A percentile compares a stretch with the other conserved stretches of the same genome.
These are phyloP conservation scores for Blastomyces gilchristii DNA, from an alignment of 2,329 filamentous ascomycete species.

Conservation along the genomic window DNA sequence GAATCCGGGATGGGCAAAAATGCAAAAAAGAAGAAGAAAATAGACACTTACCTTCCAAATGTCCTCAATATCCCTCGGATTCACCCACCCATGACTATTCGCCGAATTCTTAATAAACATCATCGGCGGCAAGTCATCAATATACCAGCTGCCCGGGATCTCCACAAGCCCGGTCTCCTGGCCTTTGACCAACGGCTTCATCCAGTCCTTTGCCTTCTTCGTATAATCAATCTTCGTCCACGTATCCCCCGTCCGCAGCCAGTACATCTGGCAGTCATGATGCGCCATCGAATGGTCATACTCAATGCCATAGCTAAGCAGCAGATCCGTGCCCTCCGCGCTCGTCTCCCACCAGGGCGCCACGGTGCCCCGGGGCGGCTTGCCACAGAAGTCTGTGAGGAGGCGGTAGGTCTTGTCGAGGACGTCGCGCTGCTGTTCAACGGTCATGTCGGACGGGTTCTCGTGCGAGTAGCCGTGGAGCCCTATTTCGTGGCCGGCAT, in stretches of 20 bases:
- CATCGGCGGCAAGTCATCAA: constrained; percentile 37
- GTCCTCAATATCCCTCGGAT: constrained; percentile 47
- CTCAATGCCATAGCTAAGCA: constrained; percentile 36
- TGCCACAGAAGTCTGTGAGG: constrained; percentile 63
- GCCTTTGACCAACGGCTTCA: constrained; percentile 41
- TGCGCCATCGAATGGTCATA: constrained; percentile 39
- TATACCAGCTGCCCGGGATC: constrained; percentile 38
- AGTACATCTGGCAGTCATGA: constrained; percentile 38
- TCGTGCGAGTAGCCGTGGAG: constrained; percentile 66
- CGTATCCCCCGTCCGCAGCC: constrained; percentile 34
- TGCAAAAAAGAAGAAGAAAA: neutral
- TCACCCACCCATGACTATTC: constrained; percentile 50
- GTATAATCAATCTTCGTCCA: constrained; percentile 38
- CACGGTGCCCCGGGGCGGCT: constrained; percentile 61
- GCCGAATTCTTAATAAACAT: constrained; percentile 39
- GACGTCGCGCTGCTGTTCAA: constrained; percentile 66
- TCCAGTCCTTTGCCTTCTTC: constrained; percentile 36
- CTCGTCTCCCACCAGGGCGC: constrained; percentile 69
- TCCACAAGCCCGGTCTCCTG: constrained; percentile 34
- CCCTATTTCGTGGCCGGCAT: constrained; percentile 55
- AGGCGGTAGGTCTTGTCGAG: constrained; percentile 66
- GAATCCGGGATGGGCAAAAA: neutral
- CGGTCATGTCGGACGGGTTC: constrained; percentile 59
- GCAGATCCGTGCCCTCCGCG: constrained; percentile 49
- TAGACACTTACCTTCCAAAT: constrained; percentile 40